Percentiles rank a stretch among this genome's conserved stretches.
Conservation (phyloP, 108 stramenopile genomes). For the Skeletonema potamos region DNA sequence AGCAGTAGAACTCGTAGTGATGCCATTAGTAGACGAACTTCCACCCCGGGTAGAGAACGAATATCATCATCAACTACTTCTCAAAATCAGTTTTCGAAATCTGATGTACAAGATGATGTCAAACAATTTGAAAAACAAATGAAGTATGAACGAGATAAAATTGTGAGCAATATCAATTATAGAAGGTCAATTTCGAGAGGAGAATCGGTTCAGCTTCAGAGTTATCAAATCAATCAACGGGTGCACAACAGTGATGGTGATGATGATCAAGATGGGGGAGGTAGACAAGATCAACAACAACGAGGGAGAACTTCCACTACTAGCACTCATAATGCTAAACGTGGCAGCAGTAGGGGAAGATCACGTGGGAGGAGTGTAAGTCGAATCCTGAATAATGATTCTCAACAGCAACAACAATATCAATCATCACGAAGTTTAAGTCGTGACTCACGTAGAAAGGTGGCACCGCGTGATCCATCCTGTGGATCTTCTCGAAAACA, state of each 20-base stretch:
- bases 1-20: neutral
- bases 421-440: neutral
- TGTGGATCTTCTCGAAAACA: neutral
- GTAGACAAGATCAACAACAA: neutral
- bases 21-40: neutral
- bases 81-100: neutral
- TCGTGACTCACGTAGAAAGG: neutral
- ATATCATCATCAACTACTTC: neutral
- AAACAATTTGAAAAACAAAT: neutral
- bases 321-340: too few species aligned
- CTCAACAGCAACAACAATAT: neutral
- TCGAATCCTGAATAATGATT: neutral
- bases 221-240: neutral
- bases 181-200: neutral
- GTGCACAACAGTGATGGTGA: neutral
- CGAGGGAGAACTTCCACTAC: neutral
- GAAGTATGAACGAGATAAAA: neutral
- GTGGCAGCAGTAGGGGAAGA: neutral
- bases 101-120: neutral
- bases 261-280: neutral
- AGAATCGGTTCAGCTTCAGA: neutral
- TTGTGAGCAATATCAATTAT: neutral
- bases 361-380: neutral
- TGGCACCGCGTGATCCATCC: neutral
- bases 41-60: neutral